Evolutionary conservation across 306 rosid genomes (phyloP).

Genomic region (Senna siamea): DNA sequence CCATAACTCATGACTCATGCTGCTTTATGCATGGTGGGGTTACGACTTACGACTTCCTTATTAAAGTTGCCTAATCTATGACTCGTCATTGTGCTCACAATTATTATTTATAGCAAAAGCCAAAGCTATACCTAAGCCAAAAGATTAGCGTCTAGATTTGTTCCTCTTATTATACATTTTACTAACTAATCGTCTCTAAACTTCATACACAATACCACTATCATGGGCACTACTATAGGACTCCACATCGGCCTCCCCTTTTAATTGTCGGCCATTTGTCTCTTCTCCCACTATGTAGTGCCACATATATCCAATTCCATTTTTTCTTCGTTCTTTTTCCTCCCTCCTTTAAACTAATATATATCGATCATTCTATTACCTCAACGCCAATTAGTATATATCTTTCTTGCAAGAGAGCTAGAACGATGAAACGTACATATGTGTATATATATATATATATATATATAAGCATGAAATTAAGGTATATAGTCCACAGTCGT

Average conservation of each 20-base stretch:
- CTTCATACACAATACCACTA: slow-evolving; percentile 43
- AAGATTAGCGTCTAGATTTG: slow-evolving; percentile 43
- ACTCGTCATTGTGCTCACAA: slow-evolving; percentile 52
- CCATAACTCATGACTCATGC: slow-evolving; percentile 53
- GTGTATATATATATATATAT: too few species aligned
- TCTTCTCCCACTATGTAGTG: slow-evolving; percentile 34
- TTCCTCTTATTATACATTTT: slow-evolving; percentile 20
- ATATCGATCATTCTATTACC: too few species aligned
- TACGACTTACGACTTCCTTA: slow-evolving; percentile 36
- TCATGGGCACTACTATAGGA: slow-evolving; percentile 44
- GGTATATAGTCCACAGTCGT: too few species aligned
- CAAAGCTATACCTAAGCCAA: slow-evolving; percentile 42
- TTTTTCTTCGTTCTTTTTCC: too few species aligned
- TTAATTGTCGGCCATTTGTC: slow-evolving; percentile 72
- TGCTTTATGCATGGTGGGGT: slow-evolving; percentile 46
- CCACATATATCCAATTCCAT: slow-evolving; percentile 20
- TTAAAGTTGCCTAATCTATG: slow-evolving; percentile 51
- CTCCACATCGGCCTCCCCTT: slow-evolving; percentile 58
- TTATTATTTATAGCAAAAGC: slow-evolving; percentile 39
- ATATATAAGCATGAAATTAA: too few species aligned
- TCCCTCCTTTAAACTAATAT: neutral
- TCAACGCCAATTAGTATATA: too few species aligned
- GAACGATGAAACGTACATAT: too few species aligned
- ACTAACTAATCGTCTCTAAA: slow-evolving; percentile 32
- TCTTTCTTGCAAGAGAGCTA: slow-evolving; percentile 5